Evolutionary conservation across 306 rosid genomes (phyloP), one percentile per base, ranked within the genome.

Genomic region (Coriaria nepalensis): DNA sequence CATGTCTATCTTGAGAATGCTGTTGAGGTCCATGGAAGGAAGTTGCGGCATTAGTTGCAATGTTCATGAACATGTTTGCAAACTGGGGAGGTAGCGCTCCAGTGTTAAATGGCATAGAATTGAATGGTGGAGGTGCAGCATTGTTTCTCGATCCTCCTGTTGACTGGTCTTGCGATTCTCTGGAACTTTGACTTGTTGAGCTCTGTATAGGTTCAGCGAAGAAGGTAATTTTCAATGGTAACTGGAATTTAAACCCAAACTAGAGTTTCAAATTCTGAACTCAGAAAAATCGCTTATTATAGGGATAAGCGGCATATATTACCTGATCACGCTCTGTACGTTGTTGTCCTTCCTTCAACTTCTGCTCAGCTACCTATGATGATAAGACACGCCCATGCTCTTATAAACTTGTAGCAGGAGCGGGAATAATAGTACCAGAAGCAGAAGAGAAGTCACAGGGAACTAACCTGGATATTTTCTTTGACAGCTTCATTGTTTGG

Each of bases 391-490:
- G 52, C 41, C 12, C 56, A 55, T 59, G 62, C 33, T 46, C 33
- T 59, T 20, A 20, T 20, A 20, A 20, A 49, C 49, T 8, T 9
- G 29, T 51, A 52, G 40, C 13, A 52, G 55, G 39, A 8, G 9
- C 44, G 39, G 10, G 37, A 35, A n/a, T 50, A 9, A 6, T 11
- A 54, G 54, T 57, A 52, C 42, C 40, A 14, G 10, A 65, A 45
- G 52, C 20, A 12, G 66, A 15, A 9, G 45, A 41, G 45, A 65
- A 49, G 35, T 43, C 45, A 55, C 29, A 44, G 33, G 48, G 73
- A 58, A 76, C 85, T 59, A 58, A 88, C 97, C 83, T 46, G 68
- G 37, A 83, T 70, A 68, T 88, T 88, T 67, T 88, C 97, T 68
- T 63, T 76, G 71, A 78, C 83, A 68, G 81, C 62, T 56, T 81